Conservation (phyloP, 1,284 basidiomycete genomes). For the Microbotryomycetes sp. region DNA sequence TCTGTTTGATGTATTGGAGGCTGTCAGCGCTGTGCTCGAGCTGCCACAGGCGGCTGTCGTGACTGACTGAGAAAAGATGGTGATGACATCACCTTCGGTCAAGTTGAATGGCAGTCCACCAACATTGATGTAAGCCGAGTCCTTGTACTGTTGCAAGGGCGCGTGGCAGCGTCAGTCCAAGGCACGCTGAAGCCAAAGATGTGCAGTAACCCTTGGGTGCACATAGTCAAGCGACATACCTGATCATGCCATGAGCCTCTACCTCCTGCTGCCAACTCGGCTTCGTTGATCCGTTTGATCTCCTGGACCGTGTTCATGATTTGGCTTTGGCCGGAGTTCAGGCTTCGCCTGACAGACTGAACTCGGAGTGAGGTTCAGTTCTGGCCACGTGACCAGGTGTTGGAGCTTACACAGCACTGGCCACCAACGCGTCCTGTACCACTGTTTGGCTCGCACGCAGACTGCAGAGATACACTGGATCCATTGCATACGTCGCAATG, state of each 20-base stretch:
- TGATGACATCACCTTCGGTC: conserved; percentile 95
- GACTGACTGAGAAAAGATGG: conserved; percentile 92
- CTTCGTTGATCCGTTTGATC: conserved; percentile 87
- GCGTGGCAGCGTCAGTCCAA: neutral
- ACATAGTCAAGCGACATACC: conserved; percentile 9
- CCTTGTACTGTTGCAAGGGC: conserved; percentile 43
- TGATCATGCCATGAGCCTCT: conserved; percentile 82
- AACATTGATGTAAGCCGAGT: conserved; percentile 90
- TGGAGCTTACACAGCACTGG: too few relatives aligned
- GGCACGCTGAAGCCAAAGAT: neutral
- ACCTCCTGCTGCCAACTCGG: conserved; percentile 76
- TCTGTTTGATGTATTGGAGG: conserved; percentile 47
- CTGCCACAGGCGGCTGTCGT: conserved; percentile 1
- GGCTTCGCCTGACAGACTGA: neutral
- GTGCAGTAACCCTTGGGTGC: neutral
- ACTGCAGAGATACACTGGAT: too few relatives aligned
- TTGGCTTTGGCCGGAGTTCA: neutral
- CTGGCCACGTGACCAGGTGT: too few relatives aligned
- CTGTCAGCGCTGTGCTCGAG: neutral
- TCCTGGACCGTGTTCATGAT: conserved; percentile 51
- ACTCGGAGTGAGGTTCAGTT: too few relatives aligned
- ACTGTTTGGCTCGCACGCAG: too few relatives aligned
- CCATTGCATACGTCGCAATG: too few relatives aligned
- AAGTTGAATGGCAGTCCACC: conserved; percentile 79
- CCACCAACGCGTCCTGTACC: too few relatives aligned